Evolutionary conservation across 1,284 basidiomycete species (phyloP).

Genomic region (Cutaneotrichosporon cavernicola): DNA sequence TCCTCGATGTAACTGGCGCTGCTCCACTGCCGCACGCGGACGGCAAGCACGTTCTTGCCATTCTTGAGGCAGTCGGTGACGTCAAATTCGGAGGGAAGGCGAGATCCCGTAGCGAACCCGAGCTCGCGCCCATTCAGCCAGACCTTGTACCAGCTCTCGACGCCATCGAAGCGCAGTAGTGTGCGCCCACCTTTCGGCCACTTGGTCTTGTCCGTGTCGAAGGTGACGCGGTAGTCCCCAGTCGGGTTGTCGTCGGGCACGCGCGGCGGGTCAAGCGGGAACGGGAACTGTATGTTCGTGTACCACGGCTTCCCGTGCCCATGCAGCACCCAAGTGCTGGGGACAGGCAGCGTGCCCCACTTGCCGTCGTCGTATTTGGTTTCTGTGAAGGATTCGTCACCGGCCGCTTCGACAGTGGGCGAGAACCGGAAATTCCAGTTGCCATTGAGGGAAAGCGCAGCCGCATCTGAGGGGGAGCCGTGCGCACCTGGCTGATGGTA

Average conservation of each 20-base stretch:
- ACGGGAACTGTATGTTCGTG: constrained; percentile 24
- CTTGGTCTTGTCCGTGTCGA: constrained; percentile 12
- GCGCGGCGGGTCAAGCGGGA: constrained; percentile 21
- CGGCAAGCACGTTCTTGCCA: constrained; percentile 21
- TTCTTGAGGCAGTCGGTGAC: constrained; percentile 11
- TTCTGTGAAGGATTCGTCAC: constrained; percentile 14
- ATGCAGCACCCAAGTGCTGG: constrained; percentile 23
- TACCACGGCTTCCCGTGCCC: constrained; percentile 23
- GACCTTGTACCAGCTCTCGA: constrained; percentile 33
- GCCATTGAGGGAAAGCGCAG: constrained; percentile 24
- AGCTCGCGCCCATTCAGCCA: constrained; percentile 31
- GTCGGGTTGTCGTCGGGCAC: constrained; percentile 30
- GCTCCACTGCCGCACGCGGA: constrained; percentile 31
- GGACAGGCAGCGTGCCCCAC: constrained; percentile 20
- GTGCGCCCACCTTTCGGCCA: constrained; percentile 15
- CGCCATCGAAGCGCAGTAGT: constrained; percentile 32
- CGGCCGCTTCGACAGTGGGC: constrained; percentile 1
- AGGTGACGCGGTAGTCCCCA: constrained; percentile 20
- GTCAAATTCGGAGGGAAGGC: constrained; percentile 32
- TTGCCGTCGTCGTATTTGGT: constrained; percentile 10
- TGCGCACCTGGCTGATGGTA: constrained; percentile 10
- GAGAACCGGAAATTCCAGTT: constrained; percentile 29
- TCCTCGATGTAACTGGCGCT: constrained; percentile 29
- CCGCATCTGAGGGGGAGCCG: constrained; percentile 10
- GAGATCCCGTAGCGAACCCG: constrained; percentile 24